phyloP scores from a whole-genome alignment of 1,284 basidiomycete species.

The Ustilago trichophora region DNA sequence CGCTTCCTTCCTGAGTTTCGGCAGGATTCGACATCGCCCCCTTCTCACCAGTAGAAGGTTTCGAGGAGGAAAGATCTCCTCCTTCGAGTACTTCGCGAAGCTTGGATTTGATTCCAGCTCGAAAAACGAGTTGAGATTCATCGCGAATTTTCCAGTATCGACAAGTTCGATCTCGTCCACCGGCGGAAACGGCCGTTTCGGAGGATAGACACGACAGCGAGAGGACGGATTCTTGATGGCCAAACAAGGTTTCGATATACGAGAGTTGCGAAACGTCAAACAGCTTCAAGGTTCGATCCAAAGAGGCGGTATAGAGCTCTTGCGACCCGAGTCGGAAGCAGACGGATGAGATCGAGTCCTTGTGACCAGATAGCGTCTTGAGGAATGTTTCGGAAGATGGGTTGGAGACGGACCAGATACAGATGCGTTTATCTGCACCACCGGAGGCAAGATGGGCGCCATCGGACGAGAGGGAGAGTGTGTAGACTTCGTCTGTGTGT shows the following conservation, averaged over 20 bases:
- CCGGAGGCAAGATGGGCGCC: conserved; percentile 85
- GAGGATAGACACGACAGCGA: conserved; percentile 80
- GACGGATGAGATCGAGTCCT: conserved; percentile 72
- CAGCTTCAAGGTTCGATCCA: conserved; percentile 90
- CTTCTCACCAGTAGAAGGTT: conserved; percentile 32
- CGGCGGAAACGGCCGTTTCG: conserved; percentile 86
- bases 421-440: conserved; percentile 76
- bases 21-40: background rate
- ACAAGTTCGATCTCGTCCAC: conserved; percentile 88
- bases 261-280: conserved; percentile 86
- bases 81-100: conserved; percentile 80
- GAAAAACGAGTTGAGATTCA: conserved; percentile 93
- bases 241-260: conserved; percentile 95
- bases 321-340: conserved; percentile 80
- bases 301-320: conserved; percentile 81
- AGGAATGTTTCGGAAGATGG: conserved; percentile 71
- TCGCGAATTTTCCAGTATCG: conserved; percentile 97
- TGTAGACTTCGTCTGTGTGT: conserved; percentile 85
- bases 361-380: conserved; percentile 72
- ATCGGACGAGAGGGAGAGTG: conserved; percentile 84
- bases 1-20: conserved; percentile 79
- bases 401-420: conserved; percentile 50
- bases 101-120: conserved; percentile 81
- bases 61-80: conserved; percentile 72
- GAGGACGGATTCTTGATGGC: conserved; percentile 90